Evolutionary conservation across 345 rosid species (phyloP).

Genomic region (Heritiera littoralis): DNA sequence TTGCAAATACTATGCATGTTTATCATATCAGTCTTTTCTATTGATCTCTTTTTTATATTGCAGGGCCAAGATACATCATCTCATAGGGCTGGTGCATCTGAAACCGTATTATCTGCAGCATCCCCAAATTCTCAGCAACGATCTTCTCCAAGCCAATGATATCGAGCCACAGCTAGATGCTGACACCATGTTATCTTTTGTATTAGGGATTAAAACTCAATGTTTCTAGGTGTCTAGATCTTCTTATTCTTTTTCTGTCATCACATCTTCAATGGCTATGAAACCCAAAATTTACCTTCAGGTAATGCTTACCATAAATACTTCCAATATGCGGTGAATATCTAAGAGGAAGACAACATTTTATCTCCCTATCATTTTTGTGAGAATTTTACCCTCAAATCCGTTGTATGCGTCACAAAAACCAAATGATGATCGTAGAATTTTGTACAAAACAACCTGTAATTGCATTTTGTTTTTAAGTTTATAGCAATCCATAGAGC

Average conservation of each 20-base stretch:
- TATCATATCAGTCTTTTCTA: not conserved
- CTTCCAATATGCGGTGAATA: not conserved
- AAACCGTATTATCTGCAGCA: conserved; percentile 11
- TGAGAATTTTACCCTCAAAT: not conserved
- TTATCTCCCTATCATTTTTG: not conserved
- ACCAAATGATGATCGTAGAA: not conserved
- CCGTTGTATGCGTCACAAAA: not conserved
- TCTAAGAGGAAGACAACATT: too few species aligned
- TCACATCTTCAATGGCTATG: not conserved
- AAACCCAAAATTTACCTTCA: not conserved
- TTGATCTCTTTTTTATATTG: not conserved
- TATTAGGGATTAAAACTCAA: too few species aligned
- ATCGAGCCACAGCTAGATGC: not conserved
- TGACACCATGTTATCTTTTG: not conserved
- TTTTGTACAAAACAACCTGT: not conserved
- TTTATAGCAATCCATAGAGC: not conserved
- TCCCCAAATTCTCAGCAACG: conserved; percentile 23
- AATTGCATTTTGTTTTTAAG: not conserved
- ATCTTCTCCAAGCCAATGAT: conserved; percentile 19
- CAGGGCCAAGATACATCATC: conserved; percentile 29
- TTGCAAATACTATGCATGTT: not conserved
- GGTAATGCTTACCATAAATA: not conserved
- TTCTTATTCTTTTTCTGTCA: not conserved
- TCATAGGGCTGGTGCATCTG: conserved; percentile 3
- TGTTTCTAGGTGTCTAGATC: not conserved